Conservation (phyloP, 1,284 basidiomycete species). For the Ganoderma sinense region DNA sequence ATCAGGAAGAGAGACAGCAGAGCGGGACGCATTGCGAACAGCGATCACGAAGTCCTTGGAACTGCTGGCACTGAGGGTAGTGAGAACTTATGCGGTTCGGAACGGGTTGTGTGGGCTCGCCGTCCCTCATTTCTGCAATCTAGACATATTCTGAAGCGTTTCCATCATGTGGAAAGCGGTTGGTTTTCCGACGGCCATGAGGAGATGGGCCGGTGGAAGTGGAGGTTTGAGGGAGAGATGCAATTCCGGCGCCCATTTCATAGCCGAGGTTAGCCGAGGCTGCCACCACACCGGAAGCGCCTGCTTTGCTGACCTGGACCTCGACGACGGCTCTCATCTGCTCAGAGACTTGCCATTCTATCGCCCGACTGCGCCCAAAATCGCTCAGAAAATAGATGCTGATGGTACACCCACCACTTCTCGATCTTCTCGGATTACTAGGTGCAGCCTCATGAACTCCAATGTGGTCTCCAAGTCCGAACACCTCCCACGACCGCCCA, state of each 20-base stretch:
- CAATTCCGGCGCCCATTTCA: neutral
- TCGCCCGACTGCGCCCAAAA: no score
- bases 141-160: neutral
- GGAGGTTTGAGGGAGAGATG: neutral
- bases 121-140: neutral
- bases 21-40: constrained; percentile 7
- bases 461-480: neutral
- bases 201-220: neutral
- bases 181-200: neutral
- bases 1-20: constrained; percentile 3
- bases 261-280: neutral
- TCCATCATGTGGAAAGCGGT: neutral
- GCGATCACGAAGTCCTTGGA: neutral
- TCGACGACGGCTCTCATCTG: neutral
- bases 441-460: neutral
- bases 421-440: neutral
- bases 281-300: no score
- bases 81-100: constrained; percentile 7
- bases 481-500: neutral
- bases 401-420: no score
- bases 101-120: neutral
- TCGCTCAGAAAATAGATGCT: no score
- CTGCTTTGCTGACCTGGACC: no score
- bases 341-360: no score
- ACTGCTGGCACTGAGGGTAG: constrained; percentile 3